Evolutionary conservation across 305 asterid genomes (phyloP).

Genomic region (Fraxinus baroniana): DNA sequence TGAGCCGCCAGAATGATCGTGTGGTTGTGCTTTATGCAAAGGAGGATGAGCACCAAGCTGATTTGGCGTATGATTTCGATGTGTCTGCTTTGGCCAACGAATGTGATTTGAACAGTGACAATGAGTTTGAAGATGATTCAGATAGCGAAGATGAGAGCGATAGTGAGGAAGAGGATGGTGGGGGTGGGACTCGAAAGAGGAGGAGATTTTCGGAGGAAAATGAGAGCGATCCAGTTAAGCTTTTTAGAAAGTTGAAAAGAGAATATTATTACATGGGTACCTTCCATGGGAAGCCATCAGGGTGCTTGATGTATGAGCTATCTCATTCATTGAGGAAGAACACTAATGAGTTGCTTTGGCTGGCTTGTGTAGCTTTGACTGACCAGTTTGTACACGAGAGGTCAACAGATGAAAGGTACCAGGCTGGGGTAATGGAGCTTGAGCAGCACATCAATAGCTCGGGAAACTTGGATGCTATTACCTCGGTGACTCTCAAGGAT

Average conservation of each 20-base stretch:
- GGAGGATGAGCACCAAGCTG: conserved; percentile 84
- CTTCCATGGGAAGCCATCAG: conserved; percentile 95
- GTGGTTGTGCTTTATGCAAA: conserved; percentile 80
- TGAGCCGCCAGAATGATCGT: conserved; percentile 63
- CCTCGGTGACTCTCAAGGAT: conserved; percentile 84
- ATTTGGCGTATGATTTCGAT: conserved; percentile 78
- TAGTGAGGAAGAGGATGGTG: conserved; percentile 53
- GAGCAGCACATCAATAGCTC: conserved; percentile 92
- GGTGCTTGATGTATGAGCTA: conserved; percentile 94
- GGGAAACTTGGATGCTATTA: conserved; percentile 70
- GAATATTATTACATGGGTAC: conserved; percentile 87
- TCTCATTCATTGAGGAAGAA: conserved; percentile 73
- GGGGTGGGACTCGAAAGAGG: conserved; percentile 54
- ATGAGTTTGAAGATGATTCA: conserved; percentile 64
- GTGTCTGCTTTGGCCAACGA: conserved; percentile 81
- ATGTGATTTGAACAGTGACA: conserved; percentile 77
- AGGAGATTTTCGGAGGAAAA: conserved; percentile 47
- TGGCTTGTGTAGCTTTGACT: conserved; percentile 91
- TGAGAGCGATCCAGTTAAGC: conserved; percentile 65
- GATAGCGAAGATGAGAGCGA: conserved; percentile 68
- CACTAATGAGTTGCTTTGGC: conserved; percentile 82
- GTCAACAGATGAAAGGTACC: conserved; percentile 85
- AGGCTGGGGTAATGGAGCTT: conserved; percentile 87
- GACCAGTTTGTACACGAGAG: conserved; percentile 96
- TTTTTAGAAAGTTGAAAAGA: conserved; percentile 69